Base-by-base conservation (phyloP, 495 filamentous ascomycete genomes). In the Clohesyomyces aquaticus region DNA sequence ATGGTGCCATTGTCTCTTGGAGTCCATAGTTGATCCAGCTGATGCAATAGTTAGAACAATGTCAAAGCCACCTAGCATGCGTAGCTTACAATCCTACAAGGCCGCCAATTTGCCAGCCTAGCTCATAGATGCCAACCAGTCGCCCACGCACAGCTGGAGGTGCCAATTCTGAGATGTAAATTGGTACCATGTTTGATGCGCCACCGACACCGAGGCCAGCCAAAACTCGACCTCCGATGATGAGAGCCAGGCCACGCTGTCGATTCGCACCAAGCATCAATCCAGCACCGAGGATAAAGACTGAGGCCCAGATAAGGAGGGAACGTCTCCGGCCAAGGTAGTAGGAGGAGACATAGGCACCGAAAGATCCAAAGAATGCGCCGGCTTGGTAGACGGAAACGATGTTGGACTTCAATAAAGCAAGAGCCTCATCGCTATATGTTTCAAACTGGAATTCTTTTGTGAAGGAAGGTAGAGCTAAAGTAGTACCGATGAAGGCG, bases 81-180 rank as follows among this genome's bases (percentile, higher is more conserved):
- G 72, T 57, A 77, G 78, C 66, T 87, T 88, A 88, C 63, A 89
- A 90, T 2, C 87, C 87, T n/a, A 88, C 81, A 23, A 91, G 74
- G 14, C 87, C 87, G 48, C 87, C 87, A 67, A 88, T 79, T 73
- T 90, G 88, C 84, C 86, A 89, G 11, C 86, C 85, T 41, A 89
- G 74, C 73, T 90, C 87, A 68, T 88, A 91, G 25, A 91, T 78
- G 66, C 87, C 86, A 65, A 88, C 69, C 0, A 79, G 65, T 47
- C 75, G 71, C 11, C 78, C 78, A 25, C 78, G 77, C 43, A 79
- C 75, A 48, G 72, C 66, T 0, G 74, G 72, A 28, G 77, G 77
- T 2, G 76, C 69, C 42, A 70, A 71, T 65, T 80, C 78, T 1
- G 77, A 69, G 43, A 79, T 77, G 52, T 79, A 80, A 19, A 77